Percentiles rank a stretch among this genome's conserved stretches.
phyloP scores from a whole-genome alignment of 208 protist genomes.

The Trypanosoma vivax region DNA sequence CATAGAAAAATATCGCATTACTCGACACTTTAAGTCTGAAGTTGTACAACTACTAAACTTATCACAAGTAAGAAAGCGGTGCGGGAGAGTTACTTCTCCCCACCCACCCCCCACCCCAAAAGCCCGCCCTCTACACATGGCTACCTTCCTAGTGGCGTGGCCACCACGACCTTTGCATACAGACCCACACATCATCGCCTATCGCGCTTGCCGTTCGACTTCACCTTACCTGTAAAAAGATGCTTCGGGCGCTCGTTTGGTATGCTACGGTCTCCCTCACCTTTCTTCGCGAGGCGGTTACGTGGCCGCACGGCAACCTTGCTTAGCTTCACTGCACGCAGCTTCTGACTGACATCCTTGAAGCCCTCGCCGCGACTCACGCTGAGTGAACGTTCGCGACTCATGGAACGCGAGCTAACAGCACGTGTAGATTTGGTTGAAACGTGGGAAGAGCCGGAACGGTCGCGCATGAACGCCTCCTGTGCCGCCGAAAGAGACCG shows the following conservation, averaged over 20 bases:
- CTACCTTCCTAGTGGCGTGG: no score
- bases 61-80: no score
- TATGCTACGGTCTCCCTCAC: conserved; percentile 94
- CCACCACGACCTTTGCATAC: no score
- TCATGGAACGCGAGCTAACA: conserved; percentile 60
- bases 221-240: conserved; percentile 98
- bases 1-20: no score
- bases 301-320: conserved; percentile 68
- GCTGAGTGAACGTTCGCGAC: conserved; percentile 67
- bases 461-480: conserved; percentile 71
- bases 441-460: conserved; percentile 66
- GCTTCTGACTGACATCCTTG: conserved; percentile 85
- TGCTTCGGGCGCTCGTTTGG: conserved; percentile 95
- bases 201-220: conserved; percentile 81
- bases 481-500: conserved; percentile 79
- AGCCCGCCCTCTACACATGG: no score
- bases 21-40: no score
- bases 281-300: conserved; percentile 70
- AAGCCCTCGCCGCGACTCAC: conserved; percentile 82
- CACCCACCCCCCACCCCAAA: no score
- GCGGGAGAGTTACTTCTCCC: no score
- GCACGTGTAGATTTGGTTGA: conserved; percentile 80
- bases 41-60: no score
- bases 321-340: conserved; percentile 84
- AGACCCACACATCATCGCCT: conserved; percentile 32